Base-by-base conservation (phyloP, 768 basidiomycete species). In the Russula dissimulans region DNA sequence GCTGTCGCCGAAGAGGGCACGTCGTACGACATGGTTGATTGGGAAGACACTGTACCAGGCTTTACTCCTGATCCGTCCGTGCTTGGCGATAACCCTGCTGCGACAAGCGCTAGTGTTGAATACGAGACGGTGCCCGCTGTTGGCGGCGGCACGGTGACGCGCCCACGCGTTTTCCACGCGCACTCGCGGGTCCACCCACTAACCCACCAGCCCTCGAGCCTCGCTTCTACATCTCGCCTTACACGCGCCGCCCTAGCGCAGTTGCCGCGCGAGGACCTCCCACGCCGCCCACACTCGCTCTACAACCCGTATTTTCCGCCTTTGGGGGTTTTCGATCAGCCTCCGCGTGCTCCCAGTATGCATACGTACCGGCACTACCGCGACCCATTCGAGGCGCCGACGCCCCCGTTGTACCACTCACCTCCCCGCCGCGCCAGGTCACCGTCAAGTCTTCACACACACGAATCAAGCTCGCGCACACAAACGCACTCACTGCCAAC, bases 111-210 rank as follows among this genome's bases (percentile, higher is more conserved):
- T 18, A 69, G 79, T 43, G 72, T 78, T 11, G 89, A 91, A 68
- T 94, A 87, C 71, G 91, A 95, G 70, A 87, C 88, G 1, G 83
- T 94, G 39, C 91, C 94, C 12, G 94, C 95, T 3, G 87, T 97
- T 4, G 94, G 95, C 17, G 93, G 93, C 14, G 94, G 94, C 0
- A 85, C 81, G 0, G 82, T 97, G 65, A 87, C 87, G 10, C 83
- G 91, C 14, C 95, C 95, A 0, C 78, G 93, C 5, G 80, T 95
- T 36, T 84, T 83, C 64, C 95, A 95, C 70, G 84, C 91, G 0
- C 92, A 95, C 67, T 89, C 89, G 0, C 81, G 82, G 68, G 85
- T 89, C 32, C 79, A 84, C 60, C 69, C 80, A 7, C 75, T 73
- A 52, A 62, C 69, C 41, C 44, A 69, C 48, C 60, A 76, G 75